phyloP scores from a whole-genome alignment of 1,139 yeast genomes.

The Zygoascus sp. region DNA sequence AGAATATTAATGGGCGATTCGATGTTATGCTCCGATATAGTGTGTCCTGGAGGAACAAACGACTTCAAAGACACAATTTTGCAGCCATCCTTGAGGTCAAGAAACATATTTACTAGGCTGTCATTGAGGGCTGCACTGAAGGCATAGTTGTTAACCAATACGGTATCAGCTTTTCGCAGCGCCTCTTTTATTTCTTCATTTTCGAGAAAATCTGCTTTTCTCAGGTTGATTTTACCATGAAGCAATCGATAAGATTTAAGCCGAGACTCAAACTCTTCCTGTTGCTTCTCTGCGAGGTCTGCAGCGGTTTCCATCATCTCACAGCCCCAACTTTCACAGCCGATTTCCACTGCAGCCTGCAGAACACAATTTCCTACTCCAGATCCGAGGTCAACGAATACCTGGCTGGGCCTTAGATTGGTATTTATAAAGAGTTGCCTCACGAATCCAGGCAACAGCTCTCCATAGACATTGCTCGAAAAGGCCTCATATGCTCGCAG shows the following conservation, averaged over 20 bases:
- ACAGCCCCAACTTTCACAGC: slow-evolving; percentile 82
- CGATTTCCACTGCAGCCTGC: slow-evolving; percentile 85
- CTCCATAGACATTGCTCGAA: slow-evolving; percentile 90
- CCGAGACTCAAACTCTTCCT: slow-evolving; percentile 53
- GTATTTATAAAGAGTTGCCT: slow-evolving; percentile 66
- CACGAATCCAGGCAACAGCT: slow-evolving; percentile 72
- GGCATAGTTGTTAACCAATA: slow-evolving; percentile 76
- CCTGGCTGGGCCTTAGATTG: slow-evolving; percentile 47
- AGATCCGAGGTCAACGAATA: slow-evolving; percentile 81
- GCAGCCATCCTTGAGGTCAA: slow-evolving; percentile 66
- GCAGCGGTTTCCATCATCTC: slow-evolving; percentile 87
- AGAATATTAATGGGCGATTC: slow-evolving; percentile 54
- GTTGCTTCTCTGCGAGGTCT: slow-evolving; percentile 57
- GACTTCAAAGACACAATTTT: slow-evolving; percentile 75
- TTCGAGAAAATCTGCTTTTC: slow-evolving; percentile 63
- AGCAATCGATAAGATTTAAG: slow-evolving; percentile 59
- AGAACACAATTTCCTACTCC: slow-evolving; percentile 92
- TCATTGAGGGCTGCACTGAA: slow-evolving; percentile 70
- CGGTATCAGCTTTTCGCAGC: slow-evolving; percentile 61
- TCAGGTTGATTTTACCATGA: slow-evolving; percentile 53
- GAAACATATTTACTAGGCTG: slow-evolving; percentile 60
- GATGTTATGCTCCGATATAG: slow-evolving; percentile 51
- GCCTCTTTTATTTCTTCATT: slow-evolving; percentile 52
- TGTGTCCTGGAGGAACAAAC: slow-evolving; percentile 54
- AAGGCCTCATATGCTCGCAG: slow-evolving; percentile 76